These are phyloP conservation scores for Backusella mclennaniae DNA, from an alignment of 192 early-diverging fungal species.

Conservation along the genomic window DNA sequence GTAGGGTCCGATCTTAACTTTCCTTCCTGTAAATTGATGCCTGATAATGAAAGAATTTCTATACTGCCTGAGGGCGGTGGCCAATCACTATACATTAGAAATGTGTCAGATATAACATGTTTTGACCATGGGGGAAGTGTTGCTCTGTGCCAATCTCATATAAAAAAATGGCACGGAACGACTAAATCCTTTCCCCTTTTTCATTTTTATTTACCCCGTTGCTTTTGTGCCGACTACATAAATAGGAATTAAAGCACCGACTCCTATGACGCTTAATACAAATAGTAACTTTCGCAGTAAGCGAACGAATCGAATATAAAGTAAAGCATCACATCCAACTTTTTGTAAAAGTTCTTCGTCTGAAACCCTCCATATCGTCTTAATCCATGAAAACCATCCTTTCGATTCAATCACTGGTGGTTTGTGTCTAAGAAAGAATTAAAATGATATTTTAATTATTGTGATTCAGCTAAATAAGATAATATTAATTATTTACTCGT, in stretches of 20 bases:
- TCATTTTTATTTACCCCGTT: slow-evolving; percentile 21
- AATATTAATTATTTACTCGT: slow-evolving; percentile 24
- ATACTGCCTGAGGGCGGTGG: slow-evolving; percentile 31
- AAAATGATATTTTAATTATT: background rate
- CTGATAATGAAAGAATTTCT: slow-evolving; percentile 37
- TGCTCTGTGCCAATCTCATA: background rate
- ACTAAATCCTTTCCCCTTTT: background rate
- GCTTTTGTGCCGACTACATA: slow-evolving; percentile 49
- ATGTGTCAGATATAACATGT: background rate
- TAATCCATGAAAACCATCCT: slow-evolving; percentile 65
- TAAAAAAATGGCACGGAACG: slow-evolving; percentile 2
- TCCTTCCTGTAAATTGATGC: slow-evolving; percentile 32
- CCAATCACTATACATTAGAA: slow-evolving; percentile 28
- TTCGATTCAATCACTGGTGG: slow-evolving; percentile 59
- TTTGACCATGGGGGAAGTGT: background rate
- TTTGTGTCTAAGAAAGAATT: slow-evolving; percentile 32
- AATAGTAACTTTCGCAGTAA: slow-evolving; percentile 55
- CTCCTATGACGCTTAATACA: slow-evolving; percentile 56
- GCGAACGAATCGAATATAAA: slow-evolving; percentile 65
- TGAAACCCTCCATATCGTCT: slow-evolving; percentile 52
- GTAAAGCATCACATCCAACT: slow-evolving; percentile 69
- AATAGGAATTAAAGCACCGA: slow-evolving; percentile 63
- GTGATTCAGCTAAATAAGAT: background rate
- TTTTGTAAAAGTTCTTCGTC: slow-evolving; percentile 60
- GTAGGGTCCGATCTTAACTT: slow-evolving; percentile 25